Conservation (phyloP, 805 yeast genomes). For the Teunomyces tritomae region DNA sequence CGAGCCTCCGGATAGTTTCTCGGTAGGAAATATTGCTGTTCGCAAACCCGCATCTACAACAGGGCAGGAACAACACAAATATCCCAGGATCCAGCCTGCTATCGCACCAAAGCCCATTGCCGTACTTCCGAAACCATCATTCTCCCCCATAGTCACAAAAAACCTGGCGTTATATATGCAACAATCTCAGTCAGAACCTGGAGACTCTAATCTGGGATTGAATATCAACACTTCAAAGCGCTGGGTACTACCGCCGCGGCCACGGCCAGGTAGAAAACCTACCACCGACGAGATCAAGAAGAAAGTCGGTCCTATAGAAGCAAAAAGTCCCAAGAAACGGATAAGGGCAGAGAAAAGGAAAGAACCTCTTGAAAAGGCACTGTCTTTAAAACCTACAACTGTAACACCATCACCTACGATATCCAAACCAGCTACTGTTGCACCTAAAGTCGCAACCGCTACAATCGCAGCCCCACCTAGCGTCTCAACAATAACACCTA, state of each 20-base stretch:
- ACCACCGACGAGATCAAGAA: conserved; percentile 10
- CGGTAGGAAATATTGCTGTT: neutral
- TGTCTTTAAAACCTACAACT: neutral
- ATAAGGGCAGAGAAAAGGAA: conserved; percentile 5
- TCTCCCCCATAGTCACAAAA: conserved; percentile 17
- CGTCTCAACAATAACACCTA: neutral
- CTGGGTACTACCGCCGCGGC: conserved; percentile 43
- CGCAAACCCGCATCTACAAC: neutral
- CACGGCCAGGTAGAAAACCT: conserved; percentile 43
- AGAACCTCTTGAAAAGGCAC: neutral
- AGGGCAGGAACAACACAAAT: conserved; percentile 14
- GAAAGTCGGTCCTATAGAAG: neutral
- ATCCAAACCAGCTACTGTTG: neutral
- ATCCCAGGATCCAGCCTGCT: conserved; percentile 38
- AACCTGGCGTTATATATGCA: conserved; percentile 13
- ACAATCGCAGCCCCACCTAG: neutral
- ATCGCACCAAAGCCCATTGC: conserved; percentile 39
- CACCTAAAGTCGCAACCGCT: neutral
- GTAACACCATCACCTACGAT: too few species aligned
- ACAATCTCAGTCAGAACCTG: conserved; percentile 8
- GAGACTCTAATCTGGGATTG: conserved; percentile 13
- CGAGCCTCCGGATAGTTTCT: neutral
- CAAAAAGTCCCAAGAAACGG: conserved; percentile 6
- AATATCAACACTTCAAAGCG: conserved; percentile 37
- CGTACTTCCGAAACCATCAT: conserved; percentile 26